Evolutionary conservation across 305 asterid genomes (phyloP).

Genomic region (Rubia balearica): DNA sequence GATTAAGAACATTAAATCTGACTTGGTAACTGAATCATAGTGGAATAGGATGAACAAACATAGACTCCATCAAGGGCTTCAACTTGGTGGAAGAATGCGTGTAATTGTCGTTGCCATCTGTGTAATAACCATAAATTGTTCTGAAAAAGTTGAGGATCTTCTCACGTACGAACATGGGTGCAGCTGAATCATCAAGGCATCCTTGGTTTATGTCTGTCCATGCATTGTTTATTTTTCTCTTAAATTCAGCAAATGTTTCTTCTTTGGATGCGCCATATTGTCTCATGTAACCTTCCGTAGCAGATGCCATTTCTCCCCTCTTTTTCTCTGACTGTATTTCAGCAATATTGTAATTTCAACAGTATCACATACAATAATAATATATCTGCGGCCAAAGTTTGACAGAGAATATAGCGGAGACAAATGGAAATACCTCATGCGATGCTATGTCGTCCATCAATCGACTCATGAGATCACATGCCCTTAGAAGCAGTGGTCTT

Average conservation of each 20-base stretch:
- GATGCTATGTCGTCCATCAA: slow-evolving; percentile 4
- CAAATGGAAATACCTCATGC: slow-evolving; percentile 11
- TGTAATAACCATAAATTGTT: slow-evolving; percentile 20
- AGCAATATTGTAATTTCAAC: too few relatives aligned
- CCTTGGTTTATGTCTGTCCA: slow-evolving; percentile 41
- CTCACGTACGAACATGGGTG: slow-evolving; percentile 15
- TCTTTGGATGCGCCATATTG: slow-evolving; percentile 23
- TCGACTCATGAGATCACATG: slow-evolving; percentile 5
- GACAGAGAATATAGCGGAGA: too few relatives aligned
- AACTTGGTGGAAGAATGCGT: slow-evolving; percentile 21
- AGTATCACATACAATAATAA: too few relatives aligned
- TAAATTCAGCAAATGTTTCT: slow-evolving; percentile 21
- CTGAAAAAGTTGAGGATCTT: slow-evolving; percentile 26
- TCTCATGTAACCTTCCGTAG: slow-evolving; percentile 29
- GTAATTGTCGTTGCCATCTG: slow-evolving; percentile 25
- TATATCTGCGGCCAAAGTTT: too few relatives aligned
- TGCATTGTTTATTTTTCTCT: slow-evolving; percentile 17
- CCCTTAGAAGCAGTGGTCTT: slow-evolving; percentile 1
- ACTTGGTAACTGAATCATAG: background rate
- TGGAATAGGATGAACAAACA: slow-evolving; percentile 23
- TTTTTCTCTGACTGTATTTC: slow-evolving; percentile 17
- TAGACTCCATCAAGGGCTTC: slow-evolving; percentile 14
- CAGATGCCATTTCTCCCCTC: slow-evolving; percentile 19
- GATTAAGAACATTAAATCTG: background rate
- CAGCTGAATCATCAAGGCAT: slow-evolving; percentile 13